These are phyloP conservation scores for Hypoxylon sp. DNA, from an alignment of 2,329 filamentous ascomycete genomes.

Conservation along the genomic window DNA sequence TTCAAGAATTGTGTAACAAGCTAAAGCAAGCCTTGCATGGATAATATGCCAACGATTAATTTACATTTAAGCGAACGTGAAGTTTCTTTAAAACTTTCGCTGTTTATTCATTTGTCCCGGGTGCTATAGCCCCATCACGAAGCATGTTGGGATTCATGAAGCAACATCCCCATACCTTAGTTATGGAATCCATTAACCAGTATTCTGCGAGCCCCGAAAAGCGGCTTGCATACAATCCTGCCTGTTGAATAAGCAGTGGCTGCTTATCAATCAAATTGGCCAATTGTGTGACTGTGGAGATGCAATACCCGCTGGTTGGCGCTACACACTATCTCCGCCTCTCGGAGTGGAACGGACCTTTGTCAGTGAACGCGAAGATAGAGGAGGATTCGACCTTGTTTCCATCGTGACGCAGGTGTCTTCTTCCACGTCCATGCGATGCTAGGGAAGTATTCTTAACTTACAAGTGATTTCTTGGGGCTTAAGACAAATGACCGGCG, in stretches of 20 bases:
- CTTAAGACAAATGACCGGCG: constrained; percentile 29
- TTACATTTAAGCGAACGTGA: constrained; percentile 2
- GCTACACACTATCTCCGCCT: constrained; percentile 13
- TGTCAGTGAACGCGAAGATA: neutral
- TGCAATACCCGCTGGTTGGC: constrained; percentile 8
- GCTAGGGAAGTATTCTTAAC: neutral
- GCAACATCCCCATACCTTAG: neutral
- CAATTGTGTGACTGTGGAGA: constrained; percentile 32
- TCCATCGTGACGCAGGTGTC: neutral
- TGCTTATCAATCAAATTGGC: constrained; percentile 21
- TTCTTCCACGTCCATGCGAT: neutral
- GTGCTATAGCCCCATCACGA: neutral
- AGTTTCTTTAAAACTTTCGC: neutral
- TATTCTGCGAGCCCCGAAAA: neutral
- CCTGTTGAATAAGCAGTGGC: constrained; percentile 21
- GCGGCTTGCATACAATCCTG: neutral
- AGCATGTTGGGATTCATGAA: neutral
- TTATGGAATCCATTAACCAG: neutral
- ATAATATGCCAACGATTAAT: neutral
- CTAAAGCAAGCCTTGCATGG: neutral
- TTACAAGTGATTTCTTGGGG: constrained; percentile 9
- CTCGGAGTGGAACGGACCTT: constrained; percentile 14
- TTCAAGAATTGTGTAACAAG: neutral
- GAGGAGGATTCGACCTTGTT: neutral
- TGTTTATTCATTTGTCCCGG: neutral